Base-by-base conservation (phyloP, 2,329 filamentous ascomycete species). In the Beauveria australis region DNA sequence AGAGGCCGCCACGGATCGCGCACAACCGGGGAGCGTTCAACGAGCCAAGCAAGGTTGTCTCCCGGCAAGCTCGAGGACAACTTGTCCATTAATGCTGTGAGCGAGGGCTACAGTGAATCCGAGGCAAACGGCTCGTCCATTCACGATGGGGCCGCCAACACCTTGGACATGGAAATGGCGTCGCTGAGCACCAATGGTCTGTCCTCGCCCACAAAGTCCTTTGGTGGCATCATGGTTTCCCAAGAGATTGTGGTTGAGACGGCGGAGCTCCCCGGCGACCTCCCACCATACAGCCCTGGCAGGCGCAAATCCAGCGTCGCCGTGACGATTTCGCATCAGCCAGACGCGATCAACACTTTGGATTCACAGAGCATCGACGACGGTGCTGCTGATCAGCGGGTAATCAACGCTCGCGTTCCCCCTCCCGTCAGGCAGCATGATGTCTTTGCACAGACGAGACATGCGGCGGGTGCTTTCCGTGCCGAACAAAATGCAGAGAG, bases 191-290 rank as follows among this genome's bases (percentile, higher is more conserved):
- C 19, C 30, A 16, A 28, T 5, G 47, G 8, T 12, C 48, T n/a
- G 37, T 22, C 26, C 9, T 56, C 33, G 3, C 41, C 47, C 3
- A 37, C 33, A 37, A 64, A 66, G 69, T 63, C 68, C 9, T 76
- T 78, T 54, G 82, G 83, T 7, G 82, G 84, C 24, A 87, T 87
- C 67, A 80, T 86, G 75, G 80, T 87, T 7, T 83, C 81, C 26
- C 81, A 84, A 63, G 82, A 87, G 66, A 80, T 87, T 60, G 80
- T 79, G 8, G 70, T 73, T 5, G 66, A 73, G 41, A 57, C 28
- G 18, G 51, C 49, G 1, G 53, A 59, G 37, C 33, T 53, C 12
- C 46, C 53, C 12, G 41, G 47, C n/a, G 47, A 52, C 12, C 10
- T 33, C 1, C 40, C 46, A 1, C 7, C 41, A 4, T 57, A 52